Evolutionary conservation across 1,284 basidiomycete genomes (phyloP), one percentile per base, ranked within the genome.

Genomic region (Tranzscheliella williamsii): DNA sequence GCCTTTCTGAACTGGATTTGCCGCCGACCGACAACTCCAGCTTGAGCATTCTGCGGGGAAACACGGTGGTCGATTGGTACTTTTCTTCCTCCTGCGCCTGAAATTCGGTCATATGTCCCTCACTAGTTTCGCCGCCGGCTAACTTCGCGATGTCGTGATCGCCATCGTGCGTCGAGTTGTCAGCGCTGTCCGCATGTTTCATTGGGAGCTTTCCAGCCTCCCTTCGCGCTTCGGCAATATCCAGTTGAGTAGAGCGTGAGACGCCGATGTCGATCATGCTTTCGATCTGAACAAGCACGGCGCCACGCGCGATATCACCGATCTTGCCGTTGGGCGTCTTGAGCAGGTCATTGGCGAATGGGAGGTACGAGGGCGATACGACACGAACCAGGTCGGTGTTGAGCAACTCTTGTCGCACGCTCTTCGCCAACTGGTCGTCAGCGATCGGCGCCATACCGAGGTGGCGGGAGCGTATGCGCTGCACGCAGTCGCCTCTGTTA

Each of bases 31-130:
- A 85, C 67, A 98, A 80, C 3, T 88, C 88, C 11, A 85, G 89
- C 17, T 85, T 88, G 27, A 98, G 81, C 34, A 98, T 83, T 76
- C 97, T 97, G 80, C 97, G 96, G 2, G 94, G 96, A 56, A 96
- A 81, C 37, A 98, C 92, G 66, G 91, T 92, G 0, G 90, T 91
- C 12, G 91, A 26, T 7, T 39, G 43, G 2, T 39, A 20, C 24
- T 54, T 57, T 36, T 52, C 51, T n/a, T 64, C 61, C 20, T 64
- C 51, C 27, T 55, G 46, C n/a, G 61, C 55, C 18, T 58, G 43
- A n/a, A 64, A 64, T n/a, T 58, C 55, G 17, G 50, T 45, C 61
- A 58, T 64, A 26, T 50, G 55, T 33, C 53, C 60, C 4, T 27
- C 22, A 29, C 9, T 9, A 20, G 32, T 18, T 11, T 18, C 17